These are phyloP conservation scores for Kwoniella botswanensis DNA, from an alignment of 768 basidiomycete species.

Conservation along the genomic window DNA sequence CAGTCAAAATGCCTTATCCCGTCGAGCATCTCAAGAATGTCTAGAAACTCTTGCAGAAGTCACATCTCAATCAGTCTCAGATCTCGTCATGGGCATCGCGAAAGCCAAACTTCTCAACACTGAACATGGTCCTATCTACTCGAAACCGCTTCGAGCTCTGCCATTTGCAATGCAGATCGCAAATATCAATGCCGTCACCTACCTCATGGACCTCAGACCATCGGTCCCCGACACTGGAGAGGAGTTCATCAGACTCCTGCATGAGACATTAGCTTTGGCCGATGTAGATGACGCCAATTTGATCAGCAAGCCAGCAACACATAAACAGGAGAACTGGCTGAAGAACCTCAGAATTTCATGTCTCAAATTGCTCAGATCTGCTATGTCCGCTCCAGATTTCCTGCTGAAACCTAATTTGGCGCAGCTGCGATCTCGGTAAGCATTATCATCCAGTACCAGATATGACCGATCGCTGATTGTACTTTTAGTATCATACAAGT, in stretches of 20 bases:
- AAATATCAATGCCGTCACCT: constrained; percentile 95
- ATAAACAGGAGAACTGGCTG: constrained; percentile 79
- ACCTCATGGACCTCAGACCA: constrained; percentile 85
- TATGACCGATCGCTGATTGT: constrained; percentile 2
- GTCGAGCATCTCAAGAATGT: constrained; percentile 79
- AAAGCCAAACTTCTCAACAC: constrained; percentile 84
- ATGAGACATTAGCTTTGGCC: constrained; percentile 91
- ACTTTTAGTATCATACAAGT: constrained; percentile 79
- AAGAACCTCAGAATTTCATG: constrained; percentile 91
- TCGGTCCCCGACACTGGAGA: constrained; percentile 90
- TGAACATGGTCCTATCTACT: constrained; percentile 68
- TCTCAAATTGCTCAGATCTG: constrained; percentile 87
- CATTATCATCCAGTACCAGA: neutral
- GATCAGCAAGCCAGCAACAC: constrained; percentile 72
- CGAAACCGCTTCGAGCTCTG: constrained; percentile 93
- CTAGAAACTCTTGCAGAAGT: constrained; percentile 77
- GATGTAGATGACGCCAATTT: constrained; percentile 92
- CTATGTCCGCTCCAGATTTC: constrained; percentile 93
- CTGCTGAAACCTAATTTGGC: constrained; percentile 67
- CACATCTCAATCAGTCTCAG: constrained; percentile 71
- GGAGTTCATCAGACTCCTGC: constrained; percentile 84
- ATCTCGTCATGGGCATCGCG: constrained; percentile 73
- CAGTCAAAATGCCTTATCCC: constrained; percentile 81
- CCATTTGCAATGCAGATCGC: constrained; percentile 96
- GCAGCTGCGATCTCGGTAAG: constrained; percentile 81